These are phyloP conservation scores for Blepharisma stoltei DNA, from an alignment of 73 alveolate species.

Conservation along the genomic window DNA sequence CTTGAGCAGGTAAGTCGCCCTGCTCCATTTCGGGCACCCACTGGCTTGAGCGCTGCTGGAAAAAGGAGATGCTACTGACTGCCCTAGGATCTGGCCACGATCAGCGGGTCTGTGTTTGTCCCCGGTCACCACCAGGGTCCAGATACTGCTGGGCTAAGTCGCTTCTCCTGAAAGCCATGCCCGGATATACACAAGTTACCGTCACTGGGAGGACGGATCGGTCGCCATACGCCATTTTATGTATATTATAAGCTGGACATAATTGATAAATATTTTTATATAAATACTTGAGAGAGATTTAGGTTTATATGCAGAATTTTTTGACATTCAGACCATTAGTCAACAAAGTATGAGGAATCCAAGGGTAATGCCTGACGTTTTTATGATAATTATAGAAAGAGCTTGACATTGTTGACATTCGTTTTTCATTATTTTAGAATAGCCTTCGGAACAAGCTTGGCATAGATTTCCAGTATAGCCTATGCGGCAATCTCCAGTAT, in stretches of 20 bases:
- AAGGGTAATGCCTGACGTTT: constrained; percentile 37
- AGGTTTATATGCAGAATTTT: constrained; percentile 43
- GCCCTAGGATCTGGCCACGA: too few relatives aligned
- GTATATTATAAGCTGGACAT: constrained; percentile 50
- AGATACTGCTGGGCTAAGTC: too few relatives aligned
- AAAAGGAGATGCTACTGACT: too few relatives aligned
- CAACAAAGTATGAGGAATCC: constrained; percentile 24
- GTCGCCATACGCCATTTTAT: too few relatives aligned
- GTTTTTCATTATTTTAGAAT: constrained; percentile 44
- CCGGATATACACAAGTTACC: too few relatives aligned
- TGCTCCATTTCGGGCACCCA: too few relatives aligned
- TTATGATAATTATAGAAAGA: constrained; percentile 33
- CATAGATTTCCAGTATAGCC: constrained; percentile 68
- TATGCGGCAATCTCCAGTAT: constrained; percentile 54
- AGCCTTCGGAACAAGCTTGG: constrained; percentile 61
- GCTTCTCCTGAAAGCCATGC: too few relatives aligned
- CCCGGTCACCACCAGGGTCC: too few relatives aligned
- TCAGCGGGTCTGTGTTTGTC: too few relatives aligned
- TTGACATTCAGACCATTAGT: constrained; percentile 41
- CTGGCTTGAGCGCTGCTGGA: too few relatives aligned
- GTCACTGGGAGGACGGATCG: too few relatives aligned
- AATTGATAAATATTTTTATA: constrained; percentile 58
- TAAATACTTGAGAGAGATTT: constrained; percentile 44
- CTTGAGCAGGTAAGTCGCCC: too few relatives aligned
- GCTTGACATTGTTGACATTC: constrained; percentile 53